Evolutionary conservation across 495 filamentous ascomycete species (phyloP).

Genomic region (Tuber microsphaerosporum): DNA sequence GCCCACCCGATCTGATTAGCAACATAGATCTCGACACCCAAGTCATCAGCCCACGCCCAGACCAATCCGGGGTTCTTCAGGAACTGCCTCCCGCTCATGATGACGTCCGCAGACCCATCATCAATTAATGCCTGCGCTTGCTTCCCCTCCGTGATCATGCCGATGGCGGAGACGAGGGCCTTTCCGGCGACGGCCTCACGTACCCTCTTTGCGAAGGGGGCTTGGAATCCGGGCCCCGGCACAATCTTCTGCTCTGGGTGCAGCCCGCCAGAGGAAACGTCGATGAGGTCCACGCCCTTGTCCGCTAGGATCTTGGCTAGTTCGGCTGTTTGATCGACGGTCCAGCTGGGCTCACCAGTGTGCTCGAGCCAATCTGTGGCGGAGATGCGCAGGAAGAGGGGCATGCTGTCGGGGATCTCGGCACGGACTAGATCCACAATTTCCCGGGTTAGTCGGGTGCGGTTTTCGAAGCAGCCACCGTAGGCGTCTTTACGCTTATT

Average conservation of each 20-base stretch:
- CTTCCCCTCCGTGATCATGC: slow-evolving; percentile 52
- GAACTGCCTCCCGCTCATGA: too few species aligned
- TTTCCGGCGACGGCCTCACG: slow-evolving; percentile 42
- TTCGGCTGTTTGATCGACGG: slow-evolving; percentile 53
- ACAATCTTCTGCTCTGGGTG: slow-evolving; percentile 55
- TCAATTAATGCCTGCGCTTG: too few species aligned
- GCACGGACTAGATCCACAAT: slow-evolving; percentile 52
- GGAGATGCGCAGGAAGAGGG: slow-evolving; percentile 58
- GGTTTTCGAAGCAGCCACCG: slow-evolving; percentile 60
- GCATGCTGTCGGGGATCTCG: slow-evolving; percentile 55
- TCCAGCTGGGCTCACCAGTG: slow-evolving; percentile 48
- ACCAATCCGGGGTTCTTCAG: too few species aligned
- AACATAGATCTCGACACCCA: too few species aligned
- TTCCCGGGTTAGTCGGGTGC: slow-evolving; percentile 53
- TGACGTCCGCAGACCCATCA: too few species aligned
- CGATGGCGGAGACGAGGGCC: slow-evolving; percentile 55
- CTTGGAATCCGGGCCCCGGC: slow-evolving; percentile 58
- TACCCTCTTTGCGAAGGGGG: slow-evolving; percentile 44
- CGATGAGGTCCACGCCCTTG: slow-evolving; percentile 66
- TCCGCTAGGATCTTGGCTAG: slow-evolving; percentile 59
- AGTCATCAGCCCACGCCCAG: too few species aligned
- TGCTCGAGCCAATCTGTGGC: slow-evolving; percentile 68
- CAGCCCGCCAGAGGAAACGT: slow-evolving; percentile 66
- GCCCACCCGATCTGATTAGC: too few species aligned
- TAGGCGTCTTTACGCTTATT: slow-evolving; percentile 63